Evolutionary conservation across 345 rosid genomes (phyloP).

Genomic region (Passiflora organensis): DNA sequence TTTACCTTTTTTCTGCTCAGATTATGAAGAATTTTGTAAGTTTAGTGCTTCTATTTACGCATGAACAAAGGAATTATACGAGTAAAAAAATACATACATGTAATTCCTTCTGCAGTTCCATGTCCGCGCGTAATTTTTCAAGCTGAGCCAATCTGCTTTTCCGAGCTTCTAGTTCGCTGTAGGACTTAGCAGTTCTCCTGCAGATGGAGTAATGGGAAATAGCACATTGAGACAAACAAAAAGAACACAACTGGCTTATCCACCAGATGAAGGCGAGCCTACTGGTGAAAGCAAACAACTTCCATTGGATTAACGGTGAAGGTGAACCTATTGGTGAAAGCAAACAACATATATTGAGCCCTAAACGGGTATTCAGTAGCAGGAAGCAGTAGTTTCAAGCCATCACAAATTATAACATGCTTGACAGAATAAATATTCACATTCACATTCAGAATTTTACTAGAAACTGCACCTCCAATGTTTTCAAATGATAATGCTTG

Average conservation of each 20-base stretch:
- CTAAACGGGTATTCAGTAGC: too few species aligned
- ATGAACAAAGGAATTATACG: not conserved
- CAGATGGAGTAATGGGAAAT: not conserved
- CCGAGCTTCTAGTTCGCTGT: conserved; percentile 73
- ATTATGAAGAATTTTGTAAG: not conserved
- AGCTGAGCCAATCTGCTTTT: conserved; percentile 54
- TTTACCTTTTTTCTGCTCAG: conserved; percentile 65
- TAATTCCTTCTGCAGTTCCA: conserved; percentile 74
- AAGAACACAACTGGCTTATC: not conserved
- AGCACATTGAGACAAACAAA: not conserved
- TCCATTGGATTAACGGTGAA: too few species aligned
- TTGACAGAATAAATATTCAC: too few species aligned
- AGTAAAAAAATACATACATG: conserved; percentile 41
- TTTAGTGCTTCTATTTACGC: conserved; percentile 8
- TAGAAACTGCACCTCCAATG: too few species aligned
- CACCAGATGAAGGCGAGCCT: too few species aligned
- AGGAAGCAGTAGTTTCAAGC: too few species aligned
- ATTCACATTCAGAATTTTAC: too few species aligned
- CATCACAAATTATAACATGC: too few species aligned
- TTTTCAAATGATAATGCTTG: too few species aligned
- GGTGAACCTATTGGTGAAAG: too few species aligned
- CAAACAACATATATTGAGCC: too few species aligned
- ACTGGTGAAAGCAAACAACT: too few species aligned
- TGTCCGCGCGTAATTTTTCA: conserved; percentile 66
- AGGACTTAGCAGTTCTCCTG: conserved; percentile 61